Conservation (phyloP, 2,329 filamentous ascomycete genomes). For the Pseudogymnoascus sp. region DNA sequence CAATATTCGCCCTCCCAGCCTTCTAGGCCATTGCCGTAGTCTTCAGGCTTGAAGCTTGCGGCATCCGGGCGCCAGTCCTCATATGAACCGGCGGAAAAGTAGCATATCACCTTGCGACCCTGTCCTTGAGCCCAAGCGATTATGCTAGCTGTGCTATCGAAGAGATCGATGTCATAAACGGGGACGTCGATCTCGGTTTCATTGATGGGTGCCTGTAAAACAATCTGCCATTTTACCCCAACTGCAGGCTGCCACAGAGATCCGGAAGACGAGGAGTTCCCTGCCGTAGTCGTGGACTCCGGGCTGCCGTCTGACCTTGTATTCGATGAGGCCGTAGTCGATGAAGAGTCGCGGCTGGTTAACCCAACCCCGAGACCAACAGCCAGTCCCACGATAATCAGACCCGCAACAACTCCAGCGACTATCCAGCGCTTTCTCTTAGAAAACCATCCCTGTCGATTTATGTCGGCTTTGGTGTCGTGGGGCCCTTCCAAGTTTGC, state of each 20-base stretch:
- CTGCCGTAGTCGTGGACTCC: neutral
- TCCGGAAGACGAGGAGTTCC: slow-evolving; percentile 11
- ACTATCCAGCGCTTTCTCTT: neutral
- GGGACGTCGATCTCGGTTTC: slow-evolving; percentile 10
- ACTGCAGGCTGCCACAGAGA: slow-evolving; percentile 44
- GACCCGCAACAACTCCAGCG: neutral
- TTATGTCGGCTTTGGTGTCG: neutral
- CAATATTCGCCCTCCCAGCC: slow-evolving; percentile 62
- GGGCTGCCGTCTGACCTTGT: neutral
- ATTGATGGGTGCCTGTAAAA: slow-evolving; percentile 38
- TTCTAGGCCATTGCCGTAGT: slow-evolving; percentile 49
- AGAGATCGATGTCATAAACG: slow-evolving; percentile 44
- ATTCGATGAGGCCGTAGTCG: neutral
- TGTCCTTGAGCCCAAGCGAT: slow-evolving; percentile 38
- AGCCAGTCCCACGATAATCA: neutral
- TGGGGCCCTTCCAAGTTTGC: neutral
- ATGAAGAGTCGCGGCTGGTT: neutral
- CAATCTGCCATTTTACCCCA: slow-evolving; percentile 52
- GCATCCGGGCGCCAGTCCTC: slow-evolving; percentile 54
- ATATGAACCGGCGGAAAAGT: slow-evolving; percentile 63
- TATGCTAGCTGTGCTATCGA: slow-evolving; percentile 41
- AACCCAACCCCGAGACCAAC: neutral
- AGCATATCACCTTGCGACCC: slow-evolving; percentile 59
- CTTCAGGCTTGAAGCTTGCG: slow-evolving; percentile 41
- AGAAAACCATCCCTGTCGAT: neutral